phyloP scores from a whole-genome alignment of 2,329 filamentous ascomycete species.

The Fusarium buharicum region DNA sequence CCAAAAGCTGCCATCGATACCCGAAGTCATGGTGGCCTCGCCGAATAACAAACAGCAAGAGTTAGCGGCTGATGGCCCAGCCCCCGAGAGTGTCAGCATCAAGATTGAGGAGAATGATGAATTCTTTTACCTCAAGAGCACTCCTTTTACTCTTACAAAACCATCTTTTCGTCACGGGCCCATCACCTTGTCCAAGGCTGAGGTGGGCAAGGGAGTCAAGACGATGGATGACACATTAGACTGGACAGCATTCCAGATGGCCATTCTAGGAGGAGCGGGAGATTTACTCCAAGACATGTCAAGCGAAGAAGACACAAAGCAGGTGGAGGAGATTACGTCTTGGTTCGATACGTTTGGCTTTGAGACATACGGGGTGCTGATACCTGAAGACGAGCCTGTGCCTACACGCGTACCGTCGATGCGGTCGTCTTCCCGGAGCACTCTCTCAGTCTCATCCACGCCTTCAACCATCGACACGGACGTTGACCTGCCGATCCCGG shows the following conservation, averaged over 20 bases:
- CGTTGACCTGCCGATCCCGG: constrained; percentile 53
- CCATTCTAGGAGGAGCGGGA: constrained; percentile 67
- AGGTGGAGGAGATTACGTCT: constrained; percentile 55
- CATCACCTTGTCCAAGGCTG: constrained; percentile 62
- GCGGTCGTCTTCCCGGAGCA: constrained; percentile 41
- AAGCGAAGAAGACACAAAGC: constrained; percentile 59
- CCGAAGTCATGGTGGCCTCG: constrained; percentile 35
- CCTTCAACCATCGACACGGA: constrained; percentile 48
- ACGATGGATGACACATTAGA: constrained; percentile 63
- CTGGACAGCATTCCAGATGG: constrained; percentile 74
- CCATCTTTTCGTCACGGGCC: constrained; percentile 65
- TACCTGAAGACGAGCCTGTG: constrained; percentile 36
- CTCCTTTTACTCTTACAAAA: constrained; percentile 60
- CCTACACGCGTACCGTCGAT: constrained; percentile 25
- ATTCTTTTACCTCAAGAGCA: constrained; percentile 60
- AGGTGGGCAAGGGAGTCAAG: constrained; percentile 52
- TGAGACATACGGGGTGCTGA: constrained; percentile 55
- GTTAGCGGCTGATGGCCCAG: constrained; percentile 6
- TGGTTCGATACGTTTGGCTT: constrained; percentile 66
- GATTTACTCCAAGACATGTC: constrained; percentile 58
- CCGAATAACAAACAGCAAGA: constrained; percentile 23
- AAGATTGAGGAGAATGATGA: constrained; percentile 54
- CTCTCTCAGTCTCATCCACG: constrained; percentile 42
- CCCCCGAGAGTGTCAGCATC: constrained; percentile 17
- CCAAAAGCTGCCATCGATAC: constrained; percentile 42